Percentiles rank a stretch among this genome's conserved stretches.
Evolutionary conservation across 305 asterid genomes (phyloP).

Genomic region (Withania somnifera): DNA sequence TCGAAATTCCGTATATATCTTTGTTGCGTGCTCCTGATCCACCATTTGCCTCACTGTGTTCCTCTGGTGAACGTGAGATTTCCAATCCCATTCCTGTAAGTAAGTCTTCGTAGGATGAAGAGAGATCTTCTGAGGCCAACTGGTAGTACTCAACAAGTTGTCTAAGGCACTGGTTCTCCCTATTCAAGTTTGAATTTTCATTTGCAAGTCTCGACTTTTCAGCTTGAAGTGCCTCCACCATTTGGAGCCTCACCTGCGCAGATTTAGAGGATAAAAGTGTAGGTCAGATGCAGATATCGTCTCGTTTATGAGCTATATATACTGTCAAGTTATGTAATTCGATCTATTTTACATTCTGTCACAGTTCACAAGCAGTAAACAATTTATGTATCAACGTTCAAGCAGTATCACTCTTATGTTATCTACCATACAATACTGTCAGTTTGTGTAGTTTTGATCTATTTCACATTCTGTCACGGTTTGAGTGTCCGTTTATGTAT

Average conservation of each 20-base stretch:
- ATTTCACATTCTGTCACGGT: background rate
- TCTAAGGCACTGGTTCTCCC: constrained; percentile 81
- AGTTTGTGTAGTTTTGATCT: background rate
- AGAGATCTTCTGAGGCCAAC: constrained; percentile 69
- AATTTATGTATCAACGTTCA: background rate
- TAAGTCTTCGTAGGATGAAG: constrained; percentile 74
- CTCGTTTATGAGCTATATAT: no score
- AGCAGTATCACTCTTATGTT: background rate
- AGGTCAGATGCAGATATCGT: background rate
- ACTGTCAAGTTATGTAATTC: no score
- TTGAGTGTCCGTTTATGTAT: background rate
- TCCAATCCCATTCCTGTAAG: constrained; percentile 60
- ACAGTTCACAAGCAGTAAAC: constrained; percentile 4
- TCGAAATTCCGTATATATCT: constrained; percentile 33
- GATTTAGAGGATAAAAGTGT: background rate
- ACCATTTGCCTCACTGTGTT: constrained; percentile 5
- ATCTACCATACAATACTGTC: background rate
- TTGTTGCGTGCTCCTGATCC: constrained; percentile 1
- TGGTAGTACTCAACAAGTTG: constrained; percentile 96
- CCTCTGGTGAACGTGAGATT: constrained; percentile 42
- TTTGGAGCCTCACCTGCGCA: constrained; percentile 77
- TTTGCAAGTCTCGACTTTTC: constrained; percentile 84
- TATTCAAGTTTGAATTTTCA: constrained; percentile 68
- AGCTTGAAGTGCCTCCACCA: constrained; percentile 92
- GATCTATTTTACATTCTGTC: background rate